A percentile compares a stretch with the other conserved stretches of the same genome.
Conservation (phyloP, 345 rosid genomes). For the Ailanthus altissimus region DNA sequence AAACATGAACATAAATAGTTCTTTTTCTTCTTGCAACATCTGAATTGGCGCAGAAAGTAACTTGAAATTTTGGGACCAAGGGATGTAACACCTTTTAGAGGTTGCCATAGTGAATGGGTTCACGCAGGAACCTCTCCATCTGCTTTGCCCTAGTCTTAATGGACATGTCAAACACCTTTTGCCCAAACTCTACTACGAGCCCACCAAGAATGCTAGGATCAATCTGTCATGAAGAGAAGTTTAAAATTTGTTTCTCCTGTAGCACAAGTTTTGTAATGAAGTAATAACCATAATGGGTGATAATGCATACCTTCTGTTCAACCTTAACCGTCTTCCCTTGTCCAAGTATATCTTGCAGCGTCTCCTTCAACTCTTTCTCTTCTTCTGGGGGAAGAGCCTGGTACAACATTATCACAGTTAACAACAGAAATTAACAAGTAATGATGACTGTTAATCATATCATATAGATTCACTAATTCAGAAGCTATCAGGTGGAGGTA, state of each 20-base stretch:
- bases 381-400: slow-evolving; percentile 88
- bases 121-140: slow-evolving; percentile 93
- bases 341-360: slow-evolving; percentile 75
- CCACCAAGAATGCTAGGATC: slow-evolving; percentile 95
- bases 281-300: background rate
- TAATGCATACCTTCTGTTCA: slow-evolving; percentile 72
- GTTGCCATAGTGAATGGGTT: slow-evolving; percentile 51
- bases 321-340: slow-evolving; percentile 71
- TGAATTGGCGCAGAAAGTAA: slow-evolving; percentile 13
- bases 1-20: slow-evolving; percentile 18
- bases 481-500: background rate
- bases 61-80: slow-evolving; percentile 2
- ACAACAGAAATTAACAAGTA: background rate
- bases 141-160: slow-evolving; percentile 82
- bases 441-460: background rate
- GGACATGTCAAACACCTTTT: slow-evolving; percentile 96
- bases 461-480: background rate
- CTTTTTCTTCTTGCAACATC: slow-evolving; percentile 7
- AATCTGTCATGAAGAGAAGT: slow-evolving; percentile 46
- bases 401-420: slow-evolving; percentile 15
- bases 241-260: slow-evolving; percentile 1
- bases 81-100: slow-evolving; percentile 33
- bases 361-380: slow-evolving; percentile 83
- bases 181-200: slow-evolving; percentile 74
- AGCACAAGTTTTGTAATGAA: background rate